Evolutionary conservation across 164 flowering plant species (phyloP), one percentile per base, ranked within the genome.

Genomic region (Taxillus chinensis): DNA sequence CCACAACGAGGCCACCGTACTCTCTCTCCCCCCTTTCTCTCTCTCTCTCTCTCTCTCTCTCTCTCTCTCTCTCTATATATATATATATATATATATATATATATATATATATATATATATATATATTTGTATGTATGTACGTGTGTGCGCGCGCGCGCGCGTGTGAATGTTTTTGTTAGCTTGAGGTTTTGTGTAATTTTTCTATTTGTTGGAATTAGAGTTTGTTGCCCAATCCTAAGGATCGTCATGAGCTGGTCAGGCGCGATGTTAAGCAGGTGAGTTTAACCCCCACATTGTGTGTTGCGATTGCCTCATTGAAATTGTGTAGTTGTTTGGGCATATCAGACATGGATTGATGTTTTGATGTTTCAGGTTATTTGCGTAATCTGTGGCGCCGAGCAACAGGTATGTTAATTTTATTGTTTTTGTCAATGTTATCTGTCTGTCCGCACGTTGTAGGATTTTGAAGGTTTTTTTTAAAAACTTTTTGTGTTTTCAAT

Each of bases 301-400:
- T 38, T 41, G 37, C 45, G 16, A 5, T 41, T 15, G 2, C 13
- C 15, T 57, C 45, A 5, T 3, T 58, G 45, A 12, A 37, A 14
- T 52, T 10, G 39, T 7, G 45, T 17, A 37, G 40, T 43, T 45
- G 11, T 15, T 63, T 48, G 15, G 12, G 55, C 60, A 60, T 45
- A 9, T 46, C 41, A 37, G 41, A 6, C 41, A 8, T 66, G 50
- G 15, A 38, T 5, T 2, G 27, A 27, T 27, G 27, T 27, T 27
- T 27, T 27, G 27, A 2, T 62, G 46, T 76, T 68, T 39, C 73
- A 88, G 95, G 95, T 88, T 37, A 65, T 86, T 53, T 88, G 97
- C 76, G 67, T 76, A 11, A 67, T 88, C 52, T 90, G 97, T 41
- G 75, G 83, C 57, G 81, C 95, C 0, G 91, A 90, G 74, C 92